Conservation (phyloP, 129 eudicot genomes). For the Solidago caesia region DNA sequence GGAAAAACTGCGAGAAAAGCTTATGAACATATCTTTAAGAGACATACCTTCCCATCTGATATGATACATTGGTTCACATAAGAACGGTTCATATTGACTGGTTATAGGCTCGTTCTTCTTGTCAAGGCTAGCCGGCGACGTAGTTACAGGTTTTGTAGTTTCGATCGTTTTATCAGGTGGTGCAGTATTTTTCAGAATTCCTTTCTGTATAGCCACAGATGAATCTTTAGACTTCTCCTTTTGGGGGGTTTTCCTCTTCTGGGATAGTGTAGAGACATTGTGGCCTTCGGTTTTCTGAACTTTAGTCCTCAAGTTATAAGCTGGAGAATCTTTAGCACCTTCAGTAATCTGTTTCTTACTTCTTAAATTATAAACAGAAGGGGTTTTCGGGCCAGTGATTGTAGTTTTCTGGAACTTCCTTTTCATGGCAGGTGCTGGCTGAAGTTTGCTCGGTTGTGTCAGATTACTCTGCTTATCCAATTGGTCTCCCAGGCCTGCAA, state of each 20-base stretch:
- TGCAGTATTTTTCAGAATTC: constrained; percentile 18
- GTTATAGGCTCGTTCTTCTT: constrained; percentile 23
- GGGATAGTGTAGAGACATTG: constrained; percentile 7
- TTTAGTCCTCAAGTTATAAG: constrained; percentile 35
- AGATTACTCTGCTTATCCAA: constrained; percentile 23
- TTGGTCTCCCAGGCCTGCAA: constrained; percentile 26
- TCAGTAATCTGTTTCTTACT: constrained; percentile 24
- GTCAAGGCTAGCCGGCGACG: constrained; percentile 28
- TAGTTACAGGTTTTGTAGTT: constrained; percentile 26
- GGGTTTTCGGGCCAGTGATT: constrained; percentile 1
- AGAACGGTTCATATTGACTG: constrained; percentile 25
- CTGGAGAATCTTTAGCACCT: constrained; percentile 17
- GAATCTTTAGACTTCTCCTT: constrained; percentile 23
- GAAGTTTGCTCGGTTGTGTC: constrained; percentile 24
- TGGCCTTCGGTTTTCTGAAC: constrained; percentile 29
- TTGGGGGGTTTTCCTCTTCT: constrained; percentile 22
- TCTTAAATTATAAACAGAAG: constrained; percentile 31
- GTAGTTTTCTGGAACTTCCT: constrained; percentile 31
- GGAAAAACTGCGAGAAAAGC: not conserved
- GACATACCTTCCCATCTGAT: constrained; percentile 54
- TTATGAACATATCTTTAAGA: not conserved
- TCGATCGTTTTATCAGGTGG: constrained; percentile 11
- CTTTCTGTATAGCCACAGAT: constrained; percentile 17
- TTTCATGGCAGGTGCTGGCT: constrained; percentile 15
- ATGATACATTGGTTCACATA: constrained; percentile 35